These are phyloP conservation scores for Fagus sylvatica DNA, from an alignment of 306 rosid species.

Conservation along the genomic window DNA sequence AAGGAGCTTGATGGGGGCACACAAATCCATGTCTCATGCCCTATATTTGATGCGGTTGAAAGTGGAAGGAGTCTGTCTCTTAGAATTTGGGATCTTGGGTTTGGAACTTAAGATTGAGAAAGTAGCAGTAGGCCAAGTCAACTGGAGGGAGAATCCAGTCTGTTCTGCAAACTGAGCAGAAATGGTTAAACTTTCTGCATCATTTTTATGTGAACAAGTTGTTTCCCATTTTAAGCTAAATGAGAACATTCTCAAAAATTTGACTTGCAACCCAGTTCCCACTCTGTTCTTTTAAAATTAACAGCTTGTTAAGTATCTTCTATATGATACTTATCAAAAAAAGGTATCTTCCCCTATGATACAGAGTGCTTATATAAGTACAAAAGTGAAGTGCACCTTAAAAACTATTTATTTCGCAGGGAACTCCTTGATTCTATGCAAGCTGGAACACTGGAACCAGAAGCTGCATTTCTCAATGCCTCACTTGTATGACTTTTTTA, in stretches of 20 bases:
- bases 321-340: too few species aligned
- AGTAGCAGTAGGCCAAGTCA: background rate
- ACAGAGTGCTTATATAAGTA: background rate
- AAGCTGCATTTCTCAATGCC: conserved; percentile 85
- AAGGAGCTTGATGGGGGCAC: background rate
- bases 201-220: background rate
- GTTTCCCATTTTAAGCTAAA: too few species aligned
- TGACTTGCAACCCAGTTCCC: background rate
- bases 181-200: background rate
- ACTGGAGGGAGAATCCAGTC: background rate
- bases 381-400: background rate
- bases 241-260: background rate
- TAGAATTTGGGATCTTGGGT: background rate
- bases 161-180: background rate
- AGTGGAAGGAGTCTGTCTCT: background rate
- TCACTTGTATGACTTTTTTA: conserved; percentile 51
- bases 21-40: background rate
- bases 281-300: background rate
- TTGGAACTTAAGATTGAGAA: background rate
- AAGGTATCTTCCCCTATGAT: background rate
- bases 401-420: conserved; percentile 50
- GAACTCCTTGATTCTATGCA: conserved; percentile 81
- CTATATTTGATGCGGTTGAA: background rate
- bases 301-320: background rate
- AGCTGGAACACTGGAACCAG: conserved; percentile 81